A percentile compares a stretch with the other conserved stretches of the same genome.
Evolutionary conservation across 495 filamentous ascomycete species (phyloP).

Genomic region (Neurospora sp.): DNA sequence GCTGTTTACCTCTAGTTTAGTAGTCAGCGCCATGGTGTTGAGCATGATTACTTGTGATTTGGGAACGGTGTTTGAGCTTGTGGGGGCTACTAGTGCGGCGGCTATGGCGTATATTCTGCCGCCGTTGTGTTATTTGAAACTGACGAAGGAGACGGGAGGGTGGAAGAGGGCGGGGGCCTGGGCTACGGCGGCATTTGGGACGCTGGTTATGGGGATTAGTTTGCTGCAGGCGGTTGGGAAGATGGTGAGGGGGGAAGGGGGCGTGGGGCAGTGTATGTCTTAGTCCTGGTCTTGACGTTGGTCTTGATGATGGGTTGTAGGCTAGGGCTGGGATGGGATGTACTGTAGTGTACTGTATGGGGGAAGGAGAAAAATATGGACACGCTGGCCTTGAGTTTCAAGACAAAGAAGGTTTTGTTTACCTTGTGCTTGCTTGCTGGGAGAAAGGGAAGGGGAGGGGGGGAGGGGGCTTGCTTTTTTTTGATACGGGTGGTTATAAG

Average conservation of each 20-base stretch:
- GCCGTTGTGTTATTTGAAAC: conserved; percentile 87
- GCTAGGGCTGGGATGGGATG: conserved; percentile 1
- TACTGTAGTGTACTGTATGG: neutral
- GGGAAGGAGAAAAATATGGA: neutral
- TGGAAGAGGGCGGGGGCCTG: conserved; percentile 67
- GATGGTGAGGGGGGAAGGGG: conserved; percentile 40
- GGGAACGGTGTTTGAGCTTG: conserved; percentile 87
- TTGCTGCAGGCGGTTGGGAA: conserved; percentile 63
- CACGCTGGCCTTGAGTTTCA: neutral
- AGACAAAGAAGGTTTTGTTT: neutral
- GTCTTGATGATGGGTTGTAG: neutral
- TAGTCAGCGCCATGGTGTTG: conserved; percentile 67
- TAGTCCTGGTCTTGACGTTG: neutral
- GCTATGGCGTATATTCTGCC: conserved; percentile 92
- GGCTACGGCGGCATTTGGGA: conserved; percentile 63
- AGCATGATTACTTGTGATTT: conserved; percentile 83
- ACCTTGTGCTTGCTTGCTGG: neutral
- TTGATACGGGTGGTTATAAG: neutral
- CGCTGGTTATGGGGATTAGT: conserved; percentile 75
- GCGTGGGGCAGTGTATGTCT: conserved; percentile 5
- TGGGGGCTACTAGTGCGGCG: conserved; percentile 88
- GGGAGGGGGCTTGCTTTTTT: neutral
- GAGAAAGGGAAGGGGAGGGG: neutral
- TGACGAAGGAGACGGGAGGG: conserved; percentile 47
- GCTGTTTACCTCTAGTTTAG: conserved; percentile 69